Evolutionary conservation across 163 green algal species (phyloP).

Genomic region (Chlamydomonas reinhardtii): DNA sequence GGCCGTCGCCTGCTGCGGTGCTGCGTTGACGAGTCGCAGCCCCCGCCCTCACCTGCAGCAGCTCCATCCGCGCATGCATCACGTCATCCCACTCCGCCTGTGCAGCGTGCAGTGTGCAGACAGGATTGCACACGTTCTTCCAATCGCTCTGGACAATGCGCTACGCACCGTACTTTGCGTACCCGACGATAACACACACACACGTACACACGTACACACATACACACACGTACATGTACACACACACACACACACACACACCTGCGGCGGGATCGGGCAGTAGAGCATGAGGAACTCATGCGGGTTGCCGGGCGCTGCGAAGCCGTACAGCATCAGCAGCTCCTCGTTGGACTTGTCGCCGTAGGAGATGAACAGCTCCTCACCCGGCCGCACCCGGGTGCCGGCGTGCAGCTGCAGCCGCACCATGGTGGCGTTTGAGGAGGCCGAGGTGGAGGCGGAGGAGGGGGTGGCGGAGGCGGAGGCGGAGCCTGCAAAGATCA

Average conservation of each 20-base stretch:
- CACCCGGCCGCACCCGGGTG: slow-evolving; percentile 36
- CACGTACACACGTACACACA: too few species aligned
- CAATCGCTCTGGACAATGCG: too few species aligned
- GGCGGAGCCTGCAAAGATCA: background rate
- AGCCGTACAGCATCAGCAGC: slow-evolving; percentile 90
- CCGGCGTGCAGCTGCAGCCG: slow-evolving; percentile 58
- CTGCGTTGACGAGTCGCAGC: too few species aligned
- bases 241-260: background rate
- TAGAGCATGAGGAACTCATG: slow-evolving; percentile 79
- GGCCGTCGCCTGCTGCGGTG: too few species aligned
- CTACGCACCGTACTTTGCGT: too few species aligned
- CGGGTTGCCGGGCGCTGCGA: slow-evolving; percentile 69
- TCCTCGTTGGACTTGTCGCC: slow-evolving; percentile 90
- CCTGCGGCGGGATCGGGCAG: slow-evolving; percentile 68
- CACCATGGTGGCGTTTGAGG: background rate
- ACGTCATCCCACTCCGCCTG: slow-evolving; percentile 63
- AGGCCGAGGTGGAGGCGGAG: background rate
- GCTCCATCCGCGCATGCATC: slow-evolving; percentile 61
- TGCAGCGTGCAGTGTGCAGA: too few species aligned
- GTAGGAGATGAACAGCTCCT: slow-evolving; percentile 86
- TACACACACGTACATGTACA: too few species aligned
- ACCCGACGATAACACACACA: too few species aligned
- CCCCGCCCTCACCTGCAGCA: slow-evolving; percentile 66
- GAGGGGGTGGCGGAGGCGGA: background rate
- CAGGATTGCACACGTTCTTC: too few species aligned